Percentiles rank a stretch among this genome's conserved stretches.
Evolutionary conservation across 2,329 filamentous ascomycete species (phyloP).

Genomic region (Corniculantispora saksenae): DNA sequence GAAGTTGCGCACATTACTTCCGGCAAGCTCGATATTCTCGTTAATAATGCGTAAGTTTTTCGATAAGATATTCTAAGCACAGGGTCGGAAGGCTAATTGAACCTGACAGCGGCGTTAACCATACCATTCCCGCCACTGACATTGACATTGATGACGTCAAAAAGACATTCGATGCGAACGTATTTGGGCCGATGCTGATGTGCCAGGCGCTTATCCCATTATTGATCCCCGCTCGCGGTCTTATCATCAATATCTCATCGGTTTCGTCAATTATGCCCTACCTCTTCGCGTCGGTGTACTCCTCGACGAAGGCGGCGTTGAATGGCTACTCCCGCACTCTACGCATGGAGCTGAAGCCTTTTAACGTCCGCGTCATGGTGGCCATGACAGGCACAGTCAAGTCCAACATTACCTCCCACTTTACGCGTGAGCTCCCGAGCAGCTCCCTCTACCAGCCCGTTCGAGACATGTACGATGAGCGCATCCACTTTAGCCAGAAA

Average conservation of each 20-base stretch:
- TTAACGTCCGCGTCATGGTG: slow-evolving; percentile 59
- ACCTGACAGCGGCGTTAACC: slow-evolving; percentile 37
- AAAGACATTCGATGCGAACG: slow-evolving; percentile 56
- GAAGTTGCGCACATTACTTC: slow-evolving; percentile 50
- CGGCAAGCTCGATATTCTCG: slow-evolving; percentile 57
- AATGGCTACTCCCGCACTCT: slow-evolving; percentile 54
- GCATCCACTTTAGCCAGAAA: slow-evolving; percentile 51
- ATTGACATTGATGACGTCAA: slow-evolving; percentile 55
- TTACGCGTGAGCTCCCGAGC: slow-evolving; percentile 43
- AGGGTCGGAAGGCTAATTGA: not conserved
- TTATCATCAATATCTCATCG: slow-evolving; percentile 60
- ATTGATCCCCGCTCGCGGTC: slow-evolving; percentile 50
- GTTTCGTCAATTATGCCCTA: slow-evolving; percentile 52
- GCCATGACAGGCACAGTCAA: slow-evolving; percentile 56
- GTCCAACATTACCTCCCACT: slow-evolving; percentile 50
- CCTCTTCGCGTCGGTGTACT: slow-evolving; percentile 55
- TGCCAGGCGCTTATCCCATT: slow-evolving; percentile 50
- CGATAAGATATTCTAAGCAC: not conserved
- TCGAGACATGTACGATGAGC: slow-evolving; percentile 46
- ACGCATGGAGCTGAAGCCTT: slow-evolving; percentile 54
- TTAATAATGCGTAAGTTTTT: slow-evolving; percentile 56
- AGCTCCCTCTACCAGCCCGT: slow-evolving; percentile 50
- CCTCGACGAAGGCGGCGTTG: slow-evolving; percentile 56
- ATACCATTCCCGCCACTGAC: slow-evolving; percentile 54
- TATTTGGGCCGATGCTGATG: slow-evolving; percentile 60